Conservation (phyloP, 1,284 basidiomycete species). For the Anthracocystis setariae region DNA sequence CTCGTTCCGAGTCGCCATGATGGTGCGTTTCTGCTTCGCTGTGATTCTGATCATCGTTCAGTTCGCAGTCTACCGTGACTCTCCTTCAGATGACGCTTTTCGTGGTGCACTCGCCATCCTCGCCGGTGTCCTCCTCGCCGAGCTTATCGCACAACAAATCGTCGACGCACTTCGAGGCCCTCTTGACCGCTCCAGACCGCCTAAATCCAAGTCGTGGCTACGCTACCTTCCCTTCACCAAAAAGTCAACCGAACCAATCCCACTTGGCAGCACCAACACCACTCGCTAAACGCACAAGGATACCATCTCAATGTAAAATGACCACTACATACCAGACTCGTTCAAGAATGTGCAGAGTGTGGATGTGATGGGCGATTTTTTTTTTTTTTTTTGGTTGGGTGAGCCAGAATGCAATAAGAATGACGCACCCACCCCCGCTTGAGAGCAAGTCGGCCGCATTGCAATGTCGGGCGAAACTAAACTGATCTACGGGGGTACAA, state of each 20-base stretch:
- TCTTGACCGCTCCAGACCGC: constrained; percentile 13
- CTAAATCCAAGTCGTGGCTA: not conserved
- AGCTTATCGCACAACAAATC: constrained; percentile 27
- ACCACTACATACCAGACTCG: too few species aligned
- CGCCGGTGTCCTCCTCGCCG: constrained; percentile 31
- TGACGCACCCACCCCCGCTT: not conserved
- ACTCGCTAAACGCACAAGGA: too few species aligned
- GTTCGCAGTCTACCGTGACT: constrained; percentile 26
- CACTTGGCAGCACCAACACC: too few species aligned
- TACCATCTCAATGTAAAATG: too few species aligned
- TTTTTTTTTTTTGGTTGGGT: constrained; percentile 2
- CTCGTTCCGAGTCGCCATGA: constrained; percentile 29
- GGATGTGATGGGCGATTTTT: too few species aligned
- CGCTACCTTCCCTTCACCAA: not conserved
- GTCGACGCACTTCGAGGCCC: constrained; percentile 13
- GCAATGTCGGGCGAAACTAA: too few species aligned
- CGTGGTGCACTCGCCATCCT: constrained; percentile 36
- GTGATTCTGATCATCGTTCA: constrained; percentile 26
- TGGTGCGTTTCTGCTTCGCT: constrained; percentile 22
- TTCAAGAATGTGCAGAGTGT: too few species aligned
- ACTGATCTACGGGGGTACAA: too few species aligned
- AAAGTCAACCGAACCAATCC: too few species aligned
- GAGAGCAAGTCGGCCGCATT: too few species aligned
- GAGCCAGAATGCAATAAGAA: constrained; percentile 4
- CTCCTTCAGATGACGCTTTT: constrained; percentile 18